Evolutionary conservation across 2,329 filamentous ascomycete genomes (phyloP).

Genomic region (Emergomyces orientalis): DNA sequence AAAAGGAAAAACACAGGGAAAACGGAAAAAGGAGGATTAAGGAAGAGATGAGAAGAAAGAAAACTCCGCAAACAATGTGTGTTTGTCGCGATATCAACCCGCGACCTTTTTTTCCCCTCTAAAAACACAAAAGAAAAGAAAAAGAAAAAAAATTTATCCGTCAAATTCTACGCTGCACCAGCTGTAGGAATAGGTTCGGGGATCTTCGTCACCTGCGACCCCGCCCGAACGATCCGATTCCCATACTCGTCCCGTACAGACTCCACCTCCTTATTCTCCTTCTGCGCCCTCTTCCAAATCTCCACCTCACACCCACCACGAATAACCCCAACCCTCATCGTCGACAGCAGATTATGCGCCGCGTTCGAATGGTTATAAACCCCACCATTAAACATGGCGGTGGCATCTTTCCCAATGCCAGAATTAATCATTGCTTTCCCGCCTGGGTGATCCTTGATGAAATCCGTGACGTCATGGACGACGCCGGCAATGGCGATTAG

Average conservation of each 20-base stretch:
- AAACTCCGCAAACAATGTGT: background rate
- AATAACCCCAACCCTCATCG: constrained; percentile 79
- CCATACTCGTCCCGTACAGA: constrained; percentile 73
- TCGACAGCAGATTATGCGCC: constrained; percentile 78
- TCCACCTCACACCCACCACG: constrained; percentile 81
- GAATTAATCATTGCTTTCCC: constrained; percentile 77
- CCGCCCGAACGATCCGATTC: constrained; percentile 75
- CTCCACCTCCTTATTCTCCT: constrained; percentile 72
- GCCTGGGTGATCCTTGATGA: constrained; percentile 85
- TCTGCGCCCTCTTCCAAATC: constrained; percentile 82
- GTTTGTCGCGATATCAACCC: background rate
- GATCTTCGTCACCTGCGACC: constrained; percentile 75
- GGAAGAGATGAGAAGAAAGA: background rate
- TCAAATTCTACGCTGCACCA: constrained; percentile 57
- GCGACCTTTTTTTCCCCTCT: background rate
- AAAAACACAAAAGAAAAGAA: constrained; percentile 11
- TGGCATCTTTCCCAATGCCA: constrained; percentile 77
- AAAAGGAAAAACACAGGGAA: no score
- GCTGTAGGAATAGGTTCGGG: constrained; percentile 70
- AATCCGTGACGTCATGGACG: constrained; percentile 73
- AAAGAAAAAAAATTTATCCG: background rate
- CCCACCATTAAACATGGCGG: constrained; percentile 84
- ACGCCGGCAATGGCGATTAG: constrained; percentile 73
- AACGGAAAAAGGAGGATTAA: background rate
- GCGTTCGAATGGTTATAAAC: constrained; percentile 86